phyloP scores from a whole-genome alignment of 2,329 filamentous ascomycete species.

The Sphaerostilbella broomeana region DNA sequence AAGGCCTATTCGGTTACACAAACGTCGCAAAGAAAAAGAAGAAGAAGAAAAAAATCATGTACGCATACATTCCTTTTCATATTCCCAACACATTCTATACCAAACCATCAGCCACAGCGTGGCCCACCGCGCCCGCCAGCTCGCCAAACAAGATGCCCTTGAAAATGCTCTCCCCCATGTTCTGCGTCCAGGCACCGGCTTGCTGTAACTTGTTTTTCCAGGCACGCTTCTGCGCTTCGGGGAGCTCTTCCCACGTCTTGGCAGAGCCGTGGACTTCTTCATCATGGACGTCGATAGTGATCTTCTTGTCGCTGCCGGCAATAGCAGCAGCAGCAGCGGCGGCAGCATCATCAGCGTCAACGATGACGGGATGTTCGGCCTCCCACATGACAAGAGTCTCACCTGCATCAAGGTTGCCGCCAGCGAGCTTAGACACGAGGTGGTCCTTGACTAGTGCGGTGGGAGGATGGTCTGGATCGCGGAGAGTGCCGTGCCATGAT shows the following conservation, averaged over 20 bases:
- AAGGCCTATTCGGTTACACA: too few relatives aligned
- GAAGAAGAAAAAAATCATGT: not conserved
- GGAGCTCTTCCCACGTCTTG: conserved; percentile 65
- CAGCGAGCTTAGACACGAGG: conserved; percentile 33
- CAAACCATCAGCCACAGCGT: conserved; percentile 35
- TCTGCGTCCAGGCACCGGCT: conserved; percentile 72
- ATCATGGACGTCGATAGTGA: conserved; percentile 41
- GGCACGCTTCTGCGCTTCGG: conserved; percentile 50
- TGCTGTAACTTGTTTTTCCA: conserved; percentile 66
- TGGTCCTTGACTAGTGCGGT: conserved; percentile 26
- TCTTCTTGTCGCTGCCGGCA: conserved; percentile 19
- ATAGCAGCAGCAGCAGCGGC: too few relatives aligned
- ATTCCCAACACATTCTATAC: not conserved
- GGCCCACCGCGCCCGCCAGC: conserved; percentile 56
- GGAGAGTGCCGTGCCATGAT: conserved; percentile 30
- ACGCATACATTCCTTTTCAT: too few relatives aligned
- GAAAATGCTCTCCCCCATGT: conserved; percentile 70
- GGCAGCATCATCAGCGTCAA: conserved; percentile 15
- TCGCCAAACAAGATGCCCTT: conserved; percentile 73
- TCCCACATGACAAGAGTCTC: conserved; percentile 35
- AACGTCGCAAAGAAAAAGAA: not conserved
- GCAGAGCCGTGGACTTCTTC: conserved; percentile 44
- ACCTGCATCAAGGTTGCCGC: conserved; percentile 27
- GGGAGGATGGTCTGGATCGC: conserved; percentile 21
- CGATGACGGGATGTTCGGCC: conserved; percentile 10